These are phyloP conservation scores for Dissoconium aciculare DNA, from an alignment of 2,329 filamentous ascomycete species.

Conservation along the genomic window DNA sequence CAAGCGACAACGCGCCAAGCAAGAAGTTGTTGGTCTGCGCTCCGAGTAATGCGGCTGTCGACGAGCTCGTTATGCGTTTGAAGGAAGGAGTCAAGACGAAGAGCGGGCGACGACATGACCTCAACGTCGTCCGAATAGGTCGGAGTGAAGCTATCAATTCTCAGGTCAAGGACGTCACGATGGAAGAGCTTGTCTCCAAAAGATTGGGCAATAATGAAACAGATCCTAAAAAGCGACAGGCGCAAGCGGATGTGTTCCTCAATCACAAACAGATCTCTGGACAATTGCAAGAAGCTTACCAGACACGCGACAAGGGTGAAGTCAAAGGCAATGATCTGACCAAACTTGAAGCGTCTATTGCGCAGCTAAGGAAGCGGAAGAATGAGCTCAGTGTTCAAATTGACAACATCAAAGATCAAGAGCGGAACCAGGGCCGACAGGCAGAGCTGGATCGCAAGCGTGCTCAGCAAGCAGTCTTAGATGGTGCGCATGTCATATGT, in stretches of 20 bases:
- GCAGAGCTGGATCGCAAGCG: constrained; percentile 71
- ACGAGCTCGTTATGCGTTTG: constrained; percentile 85
- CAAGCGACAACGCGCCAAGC: constrained; percentile 25
- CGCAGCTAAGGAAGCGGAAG: constrained; percentile 62
- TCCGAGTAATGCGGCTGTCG: constrained; percentile 95
- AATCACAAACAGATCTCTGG: constrained; percentile 47
- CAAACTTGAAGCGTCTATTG: constrained; percentile 59
- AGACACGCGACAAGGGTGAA: constrained; percentile 48
- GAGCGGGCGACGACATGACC: constrained; percentile 54
- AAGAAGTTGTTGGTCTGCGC: constrained; percentile 94
- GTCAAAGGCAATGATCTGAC: constrained; percentile 37
- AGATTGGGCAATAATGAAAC: constrained; percentile 36
- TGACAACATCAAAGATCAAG: constrained; percentile 72
- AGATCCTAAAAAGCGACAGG: constrained; percentile 32
- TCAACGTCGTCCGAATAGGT: constrained; percentile 81
- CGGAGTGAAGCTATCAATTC: constrained; percentile 84
- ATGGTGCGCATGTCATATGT: constrained; percentile 83
- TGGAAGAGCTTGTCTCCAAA: constrained; percentile 77
- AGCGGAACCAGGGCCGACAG: constrained; percentile 67
- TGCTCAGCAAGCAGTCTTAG: constrained; percentile 80
- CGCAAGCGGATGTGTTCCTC: constrained; percentile 53
- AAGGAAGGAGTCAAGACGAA: constrained; percentile 72
- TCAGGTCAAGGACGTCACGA: constrained; percentile 75
- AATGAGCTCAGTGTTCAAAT: constrained; percentile 65
- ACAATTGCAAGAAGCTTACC: constrained; percentile 54